phyloP scores from a whole-genome alignment of 805 yeast species.

The Candida koratica region DNA sequence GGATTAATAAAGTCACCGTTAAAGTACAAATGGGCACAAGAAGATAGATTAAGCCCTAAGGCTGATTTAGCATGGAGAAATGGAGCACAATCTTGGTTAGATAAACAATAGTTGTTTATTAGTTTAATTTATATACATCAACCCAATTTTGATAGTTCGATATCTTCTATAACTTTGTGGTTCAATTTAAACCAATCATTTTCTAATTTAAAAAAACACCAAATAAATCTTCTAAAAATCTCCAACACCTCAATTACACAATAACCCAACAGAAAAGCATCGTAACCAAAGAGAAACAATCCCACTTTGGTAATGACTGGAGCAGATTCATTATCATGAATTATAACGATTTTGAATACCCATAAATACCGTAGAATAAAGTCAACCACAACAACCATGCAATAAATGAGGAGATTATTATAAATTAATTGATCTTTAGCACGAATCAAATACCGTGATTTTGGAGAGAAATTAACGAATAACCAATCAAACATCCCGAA shows the following conservation, averaged over 20 bases:
- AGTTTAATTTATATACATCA: conserved; percentile 1
- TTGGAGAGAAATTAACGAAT: conserved; percentile 13
- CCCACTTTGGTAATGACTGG: conserved; percentile 19
- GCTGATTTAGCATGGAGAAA: conserved; percentile 48
- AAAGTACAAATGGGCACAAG: conserved; percentile 39
- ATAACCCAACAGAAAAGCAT: conserved; percentile 49
- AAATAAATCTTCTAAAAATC: conserved; percentile 76
- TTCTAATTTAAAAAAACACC: conserved; percentile 85
- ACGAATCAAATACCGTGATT: conserved; percentile 13
- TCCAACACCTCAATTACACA: conserved; percentile 71
- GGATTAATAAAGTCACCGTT: conserved; percentile 39
- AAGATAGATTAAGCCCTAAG: conserved; percentile 43
- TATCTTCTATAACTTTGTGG: not conserved
- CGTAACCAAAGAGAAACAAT: conserved; percentile 35
- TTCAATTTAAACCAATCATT: conserved; percentile 53
- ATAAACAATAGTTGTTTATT: conserved; percentile 14
- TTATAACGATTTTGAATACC: conserved; percentile 53
- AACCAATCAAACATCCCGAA: conserved; percentile 47
- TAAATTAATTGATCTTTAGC: conserved; percentile 19
- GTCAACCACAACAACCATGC: conserved; percentile 56
- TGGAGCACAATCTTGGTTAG: conserved; percentile 43
- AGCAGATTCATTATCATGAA: conserved; percentile 21
- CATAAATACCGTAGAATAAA: conserved; percentile 70
- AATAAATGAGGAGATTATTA: conserved; percentile 38
- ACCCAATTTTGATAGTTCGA: conserved; percentile 11